A percentile compares a stretch with the other conserved stretches of the same genome.
These are phyloP conservation scores for Trametes sp. DNA, from an alignment of 1,284 basidiomycete genomes.

Conservation along the genomic window DNA sequence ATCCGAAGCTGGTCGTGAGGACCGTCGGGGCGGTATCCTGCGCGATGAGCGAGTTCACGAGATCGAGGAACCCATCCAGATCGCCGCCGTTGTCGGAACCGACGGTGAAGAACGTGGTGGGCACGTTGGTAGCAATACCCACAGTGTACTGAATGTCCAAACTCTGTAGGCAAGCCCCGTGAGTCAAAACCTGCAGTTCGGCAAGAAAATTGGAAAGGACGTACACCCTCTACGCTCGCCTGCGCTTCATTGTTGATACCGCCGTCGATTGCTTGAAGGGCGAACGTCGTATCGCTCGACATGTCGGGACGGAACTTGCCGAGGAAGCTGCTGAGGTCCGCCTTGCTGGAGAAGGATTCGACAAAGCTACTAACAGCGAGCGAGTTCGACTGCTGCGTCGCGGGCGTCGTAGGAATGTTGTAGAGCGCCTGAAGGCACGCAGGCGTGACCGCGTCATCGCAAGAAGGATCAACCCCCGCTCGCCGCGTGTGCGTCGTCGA, in stretches of 20 bases:
- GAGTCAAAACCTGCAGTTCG: too few relatives aligned
- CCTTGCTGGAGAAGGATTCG: constrained; percentile 56
- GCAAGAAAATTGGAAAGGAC: background rate
- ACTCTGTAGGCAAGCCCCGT: constrained; percentile 39
- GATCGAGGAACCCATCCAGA: constrained; percentile 40
- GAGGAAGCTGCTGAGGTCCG: constrained; percentile 63
- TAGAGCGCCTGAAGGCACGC: constrained; percentile 62
- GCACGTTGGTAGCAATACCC: constrained; percentile 61
- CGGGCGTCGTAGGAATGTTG: constrained; percentile 55
- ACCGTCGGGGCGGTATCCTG: constrained; percentile 42
- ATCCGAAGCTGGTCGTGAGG: constrained; percentile 53
- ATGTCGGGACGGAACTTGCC: constrained; percentile 57
- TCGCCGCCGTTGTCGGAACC: constrained; percentile 32
- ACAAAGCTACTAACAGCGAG: constrained; percentile 68
- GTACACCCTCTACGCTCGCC: constrained; percentile 32
- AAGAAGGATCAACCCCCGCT: constrained; percentile 23
- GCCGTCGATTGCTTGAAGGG: constrained; percentile 27
- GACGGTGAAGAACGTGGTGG: constrained; percentile 30
- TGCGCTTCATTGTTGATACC: constrained; percentile 45
- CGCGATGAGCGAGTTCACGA: constrained; percentile 41
- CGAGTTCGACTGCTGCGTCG: constrained; percentile 51
- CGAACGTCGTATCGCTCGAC: constrained; percentile 31
- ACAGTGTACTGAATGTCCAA: constrained; percentile 72
- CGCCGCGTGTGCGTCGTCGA: constrained; percentile 15
- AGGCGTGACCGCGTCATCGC: constrained; percentile 52